Percentiles rank a stretch among this genome's conserved stretches.
Conservation (phyloP, 208 protist genomes). For the Trypanosomatidae sp. region DNA sequence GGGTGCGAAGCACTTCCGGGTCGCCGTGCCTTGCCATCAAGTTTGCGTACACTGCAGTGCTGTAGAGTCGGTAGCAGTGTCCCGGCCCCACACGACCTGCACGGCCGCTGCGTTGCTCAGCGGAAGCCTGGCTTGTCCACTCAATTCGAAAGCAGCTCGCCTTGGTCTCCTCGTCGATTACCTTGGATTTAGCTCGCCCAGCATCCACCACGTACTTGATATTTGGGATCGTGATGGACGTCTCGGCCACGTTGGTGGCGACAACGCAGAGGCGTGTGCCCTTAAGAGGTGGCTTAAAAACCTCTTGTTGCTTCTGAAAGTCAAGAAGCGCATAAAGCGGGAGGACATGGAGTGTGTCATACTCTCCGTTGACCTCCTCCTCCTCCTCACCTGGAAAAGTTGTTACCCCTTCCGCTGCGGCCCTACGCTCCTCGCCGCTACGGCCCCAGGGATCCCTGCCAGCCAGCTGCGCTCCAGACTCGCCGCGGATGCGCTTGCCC, state of each 20-base stretch:
- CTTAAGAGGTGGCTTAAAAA: constrained; percentile 88
- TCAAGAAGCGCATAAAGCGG: constrained; percentile 98
- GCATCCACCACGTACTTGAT: constrained; percentile 99
- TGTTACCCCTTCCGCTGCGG: constrained; percentile 1
- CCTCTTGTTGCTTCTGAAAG: constrained; percentile 92
- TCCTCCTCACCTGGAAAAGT: constrained; percentile 23
- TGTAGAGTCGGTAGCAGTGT: constrained; percentile 98
- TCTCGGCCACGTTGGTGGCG: constrained; percentile 99
- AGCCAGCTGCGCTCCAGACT: constrained; percentile 15
- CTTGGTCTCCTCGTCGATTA: constrained; percentile 95
- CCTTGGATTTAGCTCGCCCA: constrained; percentile 97
- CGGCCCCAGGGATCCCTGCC: background rate
- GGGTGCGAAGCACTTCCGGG: constrained; percentile 94
- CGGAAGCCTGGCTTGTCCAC: constrained; percentile 97
- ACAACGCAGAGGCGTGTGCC: constrained; percentile 97
- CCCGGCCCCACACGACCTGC: constrained; percentile 95
- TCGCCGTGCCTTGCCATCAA: constrained; percentile 95
- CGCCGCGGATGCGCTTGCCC: constrained; percentile 26
- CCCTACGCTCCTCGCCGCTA: constrained; percentile 4
- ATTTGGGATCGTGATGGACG: constrained; percentile 99
- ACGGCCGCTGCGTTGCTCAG: constrained; percentile 96
- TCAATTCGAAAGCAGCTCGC: constrained; percentile 97
- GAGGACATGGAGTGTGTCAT: constrained; percentile 94
- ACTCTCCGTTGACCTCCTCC: constrained; percentile 87
- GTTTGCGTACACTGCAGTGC: constrained; percentile 96